Evolutionary conservation across 2,329 filamentous ascomycete species (phyloP), one percentile per base, ranked within the genome.

Genomic region (Fusarium oligoseptatum): DNA sequence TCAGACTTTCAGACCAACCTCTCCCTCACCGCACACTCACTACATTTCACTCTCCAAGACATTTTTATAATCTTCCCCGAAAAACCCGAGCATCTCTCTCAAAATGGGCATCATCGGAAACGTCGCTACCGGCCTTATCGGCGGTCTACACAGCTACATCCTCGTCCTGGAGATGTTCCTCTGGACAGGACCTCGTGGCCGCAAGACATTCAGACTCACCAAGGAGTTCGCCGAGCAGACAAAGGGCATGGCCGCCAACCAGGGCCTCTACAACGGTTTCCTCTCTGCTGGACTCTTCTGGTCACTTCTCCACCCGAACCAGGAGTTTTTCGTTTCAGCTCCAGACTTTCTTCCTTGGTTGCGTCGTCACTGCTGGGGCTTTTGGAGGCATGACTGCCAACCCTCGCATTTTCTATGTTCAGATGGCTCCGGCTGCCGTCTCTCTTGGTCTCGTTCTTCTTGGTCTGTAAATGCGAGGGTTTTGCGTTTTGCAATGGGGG

Each of bases 191-290:
- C 85, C 86, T 3, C 82, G 81, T 32, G 87, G 86, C 41, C 83
- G 81, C 71, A 84, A 83, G 73, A 77, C 85, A 2, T 88, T 88
- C 79, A 78, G 78, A 34, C 80, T 87, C 39, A 83, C 80, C 0
- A 76, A 83, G n/a, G 84, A 87, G 6, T 87, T 86, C 66, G 87
- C 87, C 7, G 77, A 83, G 43, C 75, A 86, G 78, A 87, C 85
- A 4, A 83, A 82, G 70, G 74, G 80, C 5, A 80, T 88, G 39
- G 87, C 85, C 56, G 85, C 85, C 62, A 88, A 88, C 77, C 87
- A 88, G 76, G 87, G 87, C 22, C 81, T 88, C 7, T 88, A 88
- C 80, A 88, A 88, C 75, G 87, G 87, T 48, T 87, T 88, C 64
- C 81, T 88, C n/a, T 84, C 86, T 4, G 86, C 86, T 2, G 87